Percentiles rank a stretch among this genome's conserved stretches.
These are phyloP conservation scores for Gonapodya prolifera DNA, from an alignment of 192 early-diverging fungal species.

Conservation along the genomic window DNA sequence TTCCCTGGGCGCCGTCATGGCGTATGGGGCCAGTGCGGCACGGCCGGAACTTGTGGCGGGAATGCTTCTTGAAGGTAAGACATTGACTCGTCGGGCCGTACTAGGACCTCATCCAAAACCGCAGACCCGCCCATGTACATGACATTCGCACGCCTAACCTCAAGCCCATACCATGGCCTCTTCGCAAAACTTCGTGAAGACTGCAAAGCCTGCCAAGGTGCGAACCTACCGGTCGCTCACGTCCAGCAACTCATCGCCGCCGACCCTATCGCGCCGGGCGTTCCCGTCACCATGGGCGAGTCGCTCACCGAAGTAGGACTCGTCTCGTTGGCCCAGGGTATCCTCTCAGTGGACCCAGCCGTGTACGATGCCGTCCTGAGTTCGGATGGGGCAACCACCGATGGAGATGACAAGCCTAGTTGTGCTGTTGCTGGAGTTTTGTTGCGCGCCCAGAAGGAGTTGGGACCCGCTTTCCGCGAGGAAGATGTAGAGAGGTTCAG, in stretches of 20 bases:
- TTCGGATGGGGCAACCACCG: background rate
- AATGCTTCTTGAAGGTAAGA: constrained; percentile 1
- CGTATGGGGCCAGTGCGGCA: background rate
- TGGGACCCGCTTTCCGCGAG: background rate
- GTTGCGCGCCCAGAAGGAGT: background rate
- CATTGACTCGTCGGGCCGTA: background rate
- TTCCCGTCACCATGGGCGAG: background rate
- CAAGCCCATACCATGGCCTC: background rate
- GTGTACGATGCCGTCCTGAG: background rate
- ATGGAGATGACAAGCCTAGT: background rate
- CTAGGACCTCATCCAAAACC: background rate
- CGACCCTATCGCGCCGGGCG: background rate
- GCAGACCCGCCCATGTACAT: background rate
- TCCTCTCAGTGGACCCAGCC: background rate
- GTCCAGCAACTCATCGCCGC: background rate
- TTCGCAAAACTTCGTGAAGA: background rate
- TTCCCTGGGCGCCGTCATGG: background rate
- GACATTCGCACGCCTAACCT: background rate
- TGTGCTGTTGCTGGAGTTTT: background rate
- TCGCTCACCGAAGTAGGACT: background rate
- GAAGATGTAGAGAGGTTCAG: background rate
- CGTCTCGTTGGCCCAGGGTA: background rate
- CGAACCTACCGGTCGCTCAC: background rate
- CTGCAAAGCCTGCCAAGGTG: background rate
- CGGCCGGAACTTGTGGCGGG: background rate